phyloP scores from a whole-genome alignment of 2,329 filamentous ascomycete species.

The Fusarium sp. region DNA sequence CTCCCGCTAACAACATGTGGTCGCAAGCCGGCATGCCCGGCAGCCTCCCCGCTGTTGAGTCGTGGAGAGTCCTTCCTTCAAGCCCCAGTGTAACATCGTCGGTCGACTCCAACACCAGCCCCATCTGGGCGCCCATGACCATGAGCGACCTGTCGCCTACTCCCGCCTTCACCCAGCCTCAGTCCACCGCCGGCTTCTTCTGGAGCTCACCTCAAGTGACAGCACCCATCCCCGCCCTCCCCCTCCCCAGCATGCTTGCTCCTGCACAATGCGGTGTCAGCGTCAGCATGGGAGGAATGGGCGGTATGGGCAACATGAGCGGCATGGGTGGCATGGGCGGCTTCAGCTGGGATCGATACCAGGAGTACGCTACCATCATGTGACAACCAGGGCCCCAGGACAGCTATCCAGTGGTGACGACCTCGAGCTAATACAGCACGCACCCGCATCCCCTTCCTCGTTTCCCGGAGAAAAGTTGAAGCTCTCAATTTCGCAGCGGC shows the following conservation, averaged over 20 bases:
- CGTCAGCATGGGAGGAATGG: conserved; percentile 72
- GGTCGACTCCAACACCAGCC: conserved; percentile 74
- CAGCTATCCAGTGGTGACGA: conserved; percentile 61
- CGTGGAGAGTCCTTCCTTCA: conserved; percentile 92
- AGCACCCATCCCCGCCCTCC: conserved; percentile 79
- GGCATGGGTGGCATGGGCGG: conserved; percentile 69
- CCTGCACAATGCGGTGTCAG: conserved; percentile 83
- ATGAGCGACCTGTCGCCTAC: conserved; percentile 84
- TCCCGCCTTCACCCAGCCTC: conserved; percentile 80
- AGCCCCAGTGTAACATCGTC: conserved; percentile 84
- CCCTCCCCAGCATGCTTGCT: conserved; percentile 87
- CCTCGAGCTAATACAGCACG: conserved; percentile 56
- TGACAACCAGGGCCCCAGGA: conserved; percentile 73
- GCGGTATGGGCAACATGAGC: conserved; percentile 70
- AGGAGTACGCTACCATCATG: conserved; percentile 88
- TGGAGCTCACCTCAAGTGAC: conserved; percentile 83
- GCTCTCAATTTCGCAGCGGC: conserved; percentile 51
- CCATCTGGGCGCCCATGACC: conserved; percentile 83
- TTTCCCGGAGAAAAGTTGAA: conserved; percentile 51
- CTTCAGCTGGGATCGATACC: conserved; percentile 89
- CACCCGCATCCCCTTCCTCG: conserved; percentile 40
- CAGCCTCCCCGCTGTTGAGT: conserved; percentile 77
- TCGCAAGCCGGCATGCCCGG: conserved; percentile 75
- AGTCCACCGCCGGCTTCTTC: conserved; percentile 78
- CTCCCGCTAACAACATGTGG: conserved; percentile 84